A percentile compares a stretch with the other conserved stretches of the same genome.
phyloP scores from a whole-genome alignment of 257 asterid genomes.

The Lithospermum erythrorhizon region DNA sequence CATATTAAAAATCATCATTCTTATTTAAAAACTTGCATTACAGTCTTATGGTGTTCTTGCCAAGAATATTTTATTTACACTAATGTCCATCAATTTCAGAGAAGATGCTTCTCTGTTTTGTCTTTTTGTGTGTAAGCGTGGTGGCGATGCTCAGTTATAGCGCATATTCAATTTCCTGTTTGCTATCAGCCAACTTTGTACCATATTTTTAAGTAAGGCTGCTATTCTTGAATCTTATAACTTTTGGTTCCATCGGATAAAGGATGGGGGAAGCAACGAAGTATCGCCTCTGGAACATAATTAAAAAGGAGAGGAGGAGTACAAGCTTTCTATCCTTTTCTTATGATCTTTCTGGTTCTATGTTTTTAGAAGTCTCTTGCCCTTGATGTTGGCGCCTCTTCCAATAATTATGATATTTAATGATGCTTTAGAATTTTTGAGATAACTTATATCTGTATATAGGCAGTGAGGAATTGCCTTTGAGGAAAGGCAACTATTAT shows the following conservation, averaged over 20 bases:
- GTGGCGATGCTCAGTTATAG: background rate
- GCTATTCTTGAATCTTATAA: background rate
- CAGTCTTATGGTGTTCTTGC: background rate
- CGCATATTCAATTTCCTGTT: background rate
- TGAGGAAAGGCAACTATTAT: conserved; percentile 57
- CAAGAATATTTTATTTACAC: background rate
- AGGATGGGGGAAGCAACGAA: conserved; percentile 82
- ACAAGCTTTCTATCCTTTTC: conserved; percentile 4
- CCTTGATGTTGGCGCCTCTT: background rate
- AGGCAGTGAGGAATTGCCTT: conserved; percentile 72
- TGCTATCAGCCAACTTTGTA: background rate
- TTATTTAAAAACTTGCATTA: background rate
- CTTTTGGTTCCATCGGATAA: conserved; percentile 36
- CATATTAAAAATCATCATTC: background rate
- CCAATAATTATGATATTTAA: no score
- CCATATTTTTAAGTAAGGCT: background rate
- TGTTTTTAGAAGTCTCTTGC: background rate
- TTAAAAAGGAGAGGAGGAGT: conserved; percentile 78
- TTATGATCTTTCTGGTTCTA: background rate
- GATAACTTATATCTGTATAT: conserved; percentile 87
- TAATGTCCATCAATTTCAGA: background rate
- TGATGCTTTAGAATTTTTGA: conserved; percentile 18
- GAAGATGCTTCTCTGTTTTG: background rate
- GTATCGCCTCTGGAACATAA: conserved; percentile 61
- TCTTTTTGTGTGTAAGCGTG: no score